phyloP scores from a whole-genome alignment of 352 stramenopile genomes.

The Pythium aquatile region DNA sequence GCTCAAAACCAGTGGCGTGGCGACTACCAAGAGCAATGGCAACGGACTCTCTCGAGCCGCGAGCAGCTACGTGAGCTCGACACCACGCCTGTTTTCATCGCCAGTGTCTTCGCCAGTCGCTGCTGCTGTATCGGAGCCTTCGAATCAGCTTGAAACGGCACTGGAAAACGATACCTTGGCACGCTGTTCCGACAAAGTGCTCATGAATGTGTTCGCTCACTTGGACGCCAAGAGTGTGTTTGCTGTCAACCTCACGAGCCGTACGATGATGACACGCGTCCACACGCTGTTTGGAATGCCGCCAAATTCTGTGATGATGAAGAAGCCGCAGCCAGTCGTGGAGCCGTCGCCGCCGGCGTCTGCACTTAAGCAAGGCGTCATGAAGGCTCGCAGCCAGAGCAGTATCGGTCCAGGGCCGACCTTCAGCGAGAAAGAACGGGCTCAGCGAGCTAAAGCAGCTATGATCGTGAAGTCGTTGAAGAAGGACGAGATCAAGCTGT shows the following conservation, averaged over 20 bases:
- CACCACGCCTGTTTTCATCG: neutral
- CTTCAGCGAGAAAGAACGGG: slow-evolving; percentile 17
- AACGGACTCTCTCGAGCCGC: slow-evolving; percentile 8
- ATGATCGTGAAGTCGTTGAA: slow-evolving; percentile 80
- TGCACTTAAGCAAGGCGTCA: slow-evolving; percentile 12
- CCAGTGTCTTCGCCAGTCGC: neutral
- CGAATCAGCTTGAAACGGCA: slow-evolving; percentile 14
- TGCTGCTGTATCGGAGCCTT: neutral
- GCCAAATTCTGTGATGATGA: slow-evolving; percentile 28
- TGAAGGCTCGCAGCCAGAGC: slow-evolving; percentile 21
- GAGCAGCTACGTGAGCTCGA: slow-evolving; percentile 1
- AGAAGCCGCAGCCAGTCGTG: slow-evolving; percentile 8
- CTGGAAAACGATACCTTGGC: slow-evolving; percentile 28
- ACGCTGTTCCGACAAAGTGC: slow-evolving; percentile 44
- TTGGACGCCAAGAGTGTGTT: slow-evolving; percentile 74
- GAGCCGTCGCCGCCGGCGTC: slow-evolving; percentile 11
- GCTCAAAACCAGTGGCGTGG: slow-evolving; percentile 32
- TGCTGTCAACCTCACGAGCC: slow-evolving; percentile 59
- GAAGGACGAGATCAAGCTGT: slow-evolving; percentile 82
- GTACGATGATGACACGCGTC: slow-evolving; percentile 50
- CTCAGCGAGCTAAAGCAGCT: slow-evolving; percentile 70
- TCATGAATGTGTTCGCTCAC: slow-evolving; percentile 69
- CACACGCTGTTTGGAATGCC: slow-evolving; percentile 66
- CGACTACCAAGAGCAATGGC: slow-evolving; percentile 5
- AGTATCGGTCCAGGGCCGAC: slow-evolving; percentile 1